Evolutionary conservation across 306 rosid genomes (phyloP).

Genomic region (Begonia peltatifolia): DNA sequence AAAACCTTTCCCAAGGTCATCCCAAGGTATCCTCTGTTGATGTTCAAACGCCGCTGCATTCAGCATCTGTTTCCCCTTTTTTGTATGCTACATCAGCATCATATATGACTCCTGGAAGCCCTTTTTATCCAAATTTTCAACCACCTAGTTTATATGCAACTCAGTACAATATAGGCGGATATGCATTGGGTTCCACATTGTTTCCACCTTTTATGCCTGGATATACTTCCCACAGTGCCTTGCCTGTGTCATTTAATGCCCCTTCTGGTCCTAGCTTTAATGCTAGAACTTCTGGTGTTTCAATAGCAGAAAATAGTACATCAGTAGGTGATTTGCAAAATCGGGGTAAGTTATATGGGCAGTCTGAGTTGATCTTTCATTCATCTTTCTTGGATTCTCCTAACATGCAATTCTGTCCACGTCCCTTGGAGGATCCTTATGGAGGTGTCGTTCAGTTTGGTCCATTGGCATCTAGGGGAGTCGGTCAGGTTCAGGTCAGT

Average conservation of each 20-base stretch:
- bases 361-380: conserved; percentile 29
- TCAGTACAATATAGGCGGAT: conserved; percentile 36
- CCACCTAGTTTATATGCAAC: conserved; percentile 22
- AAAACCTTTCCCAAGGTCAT: conserved; percentile 21
- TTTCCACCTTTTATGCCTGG: conserved; percentile 31
- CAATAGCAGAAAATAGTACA: conserved; percentile 24
- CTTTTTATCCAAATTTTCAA: conserved; percentile 31
- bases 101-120: conserved; percentile 31
- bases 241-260: conserved; percentile 31
- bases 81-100: conserved; percentile 35
- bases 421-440: conserved; percentile 22
- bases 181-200: conserved; percentile 24
- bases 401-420: conserved; percentile 28
- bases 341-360: conserved; percentile 34
- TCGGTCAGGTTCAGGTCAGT: conserved; percentile 15
- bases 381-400: conserved; percentile 34
- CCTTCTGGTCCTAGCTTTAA: conserved; percentile 22
- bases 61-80: conserved; percentile 26
- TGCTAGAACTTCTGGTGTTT: conserved; percentile 26
- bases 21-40: conserved; percentile 29
- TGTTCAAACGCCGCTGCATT: conserved; percentile 30
- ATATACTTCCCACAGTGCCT: conserved; percentile 30
- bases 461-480: conserved; percentile 20
- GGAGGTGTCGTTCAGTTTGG: conserved; percentile 22
- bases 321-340: conserved; percentile 23